Base-by-base conservation (phyloP, 2,329 filamentous ascomycete species). In the Fusarium secorum region DNA sequence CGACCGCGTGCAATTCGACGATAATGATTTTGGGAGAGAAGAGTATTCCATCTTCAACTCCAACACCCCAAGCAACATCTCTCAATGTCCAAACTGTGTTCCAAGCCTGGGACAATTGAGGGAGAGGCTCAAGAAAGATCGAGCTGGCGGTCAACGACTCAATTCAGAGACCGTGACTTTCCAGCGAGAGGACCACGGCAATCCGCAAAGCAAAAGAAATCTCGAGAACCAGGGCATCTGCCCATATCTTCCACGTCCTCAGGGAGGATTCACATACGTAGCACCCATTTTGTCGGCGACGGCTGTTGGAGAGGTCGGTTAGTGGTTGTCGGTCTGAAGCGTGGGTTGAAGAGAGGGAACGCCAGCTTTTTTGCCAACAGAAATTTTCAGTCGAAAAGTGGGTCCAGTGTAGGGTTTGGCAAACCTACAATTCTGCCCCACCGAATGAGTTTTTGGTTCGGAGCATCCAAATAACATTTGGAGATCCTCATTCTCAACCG, bases 121-220 rank as follows among this genome's bases (percentile, higher is more conserved):
- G 88, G 88, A 87, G 87, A 84, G 79, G 83, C 78, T 77, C 81
- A 81, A 87, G 92, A 93, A 86, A 84, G 82, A 92, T 94, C 91
- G 92, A 94, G 91, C 92, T 94, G 91, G 90, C 86, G 80, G 76
- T 66, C 74, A 70, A 66, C 81, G 78, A 78, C 66, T 71, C 64
- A n/a, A 61, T 74, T 44, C 60, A 56, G 72, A 81, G 65, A 67
- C 49, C 49, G 56, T 36, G 75, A 73, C 76, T 80, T 81, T 87
- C 90, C 90, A 94, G 92, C 90, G 89, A 93, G 90, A 92, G 90
- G 90, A 93, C 92, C 87, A 89, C 89, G 88, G 93, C 91, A 93
- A 93, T 92, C 90, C 89, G 84, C 85, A 85, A 80, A 79, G 84
- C 85, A 85, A 80, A 79, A 61, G 56, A 35, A 71, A 75, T 67